Evolutionary conservation across 1,139 yeast species (phyloP).

Genomic region (Yamadazyma friedrichii): DNA sequence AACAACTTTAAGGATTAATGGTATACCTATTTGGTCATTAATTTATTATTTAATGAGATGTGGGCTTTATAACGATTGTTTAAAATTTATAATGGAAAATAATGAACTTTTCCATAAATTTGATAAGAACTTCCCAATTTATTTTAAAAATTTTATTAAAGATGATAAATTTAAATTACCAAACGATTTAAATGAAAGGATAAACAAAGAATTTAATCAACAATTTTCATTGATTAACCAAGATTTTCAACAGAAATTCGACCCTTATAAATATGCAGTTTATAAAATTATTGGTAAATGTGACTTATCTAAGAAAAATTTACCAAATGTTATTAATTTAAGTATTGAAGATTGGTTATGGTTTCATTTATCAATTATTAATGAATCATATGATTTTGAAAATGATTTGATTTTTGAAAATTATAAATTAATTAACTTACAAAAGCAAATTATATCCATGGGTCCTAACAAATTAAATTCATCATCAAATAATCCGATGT

Average conservation of each 20-base stretch:
- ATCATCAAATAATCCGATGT: slow-evolving; percentile 67
- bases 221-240: slow-evolving; percentile 65
- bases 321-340: slow-evolving; percentile 67
- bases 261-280: slow-evolving; percentile 87
- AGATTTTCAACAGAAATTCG: slow-evolving; percentile 57
- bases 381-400: slow-evolving; percentile 28
- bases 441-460: slow-evolving; percentile 63
- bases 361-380: slow-evolving; percentile 82
- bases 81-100: slow-evolving; percentile 37
- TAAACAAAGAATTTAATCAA: slow-evolving; percentile 81
- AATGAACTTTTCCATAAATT: slow-evolving; percentile 68
- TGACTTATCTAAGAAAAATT: slow-evolving; percentile 71
- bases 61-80: slow-evolving; percentile 78
- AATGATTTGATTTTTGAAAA: slow-evolving; percentile 60
- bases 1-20: slow-evolving; percentile 57
- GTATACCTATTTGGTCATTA: slow-evolving; percentile 89
- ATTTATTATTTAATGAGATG: slow-evolving; percentile 81
- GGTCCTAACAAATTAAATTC: slow-evolving; percentile 74
- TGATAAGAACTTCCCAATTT: slow-evolving; percentile 81
- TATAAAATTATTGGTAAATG: slow-evolving; percentile 93
- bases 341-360: slow-evolving; percentile 97
- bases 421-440: slow-evolving; percentile 74
- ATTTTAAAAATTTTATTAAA: slow-evolving; percentile 69
- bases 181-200: slow-evolving; percentile 63
- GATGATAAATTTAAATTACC: slow-evolving; percentile 56